Base-by-base conservation (phyloP, 225 moss, liverwort and hornwort genomes). In the Bryum argenteum region DNA sequence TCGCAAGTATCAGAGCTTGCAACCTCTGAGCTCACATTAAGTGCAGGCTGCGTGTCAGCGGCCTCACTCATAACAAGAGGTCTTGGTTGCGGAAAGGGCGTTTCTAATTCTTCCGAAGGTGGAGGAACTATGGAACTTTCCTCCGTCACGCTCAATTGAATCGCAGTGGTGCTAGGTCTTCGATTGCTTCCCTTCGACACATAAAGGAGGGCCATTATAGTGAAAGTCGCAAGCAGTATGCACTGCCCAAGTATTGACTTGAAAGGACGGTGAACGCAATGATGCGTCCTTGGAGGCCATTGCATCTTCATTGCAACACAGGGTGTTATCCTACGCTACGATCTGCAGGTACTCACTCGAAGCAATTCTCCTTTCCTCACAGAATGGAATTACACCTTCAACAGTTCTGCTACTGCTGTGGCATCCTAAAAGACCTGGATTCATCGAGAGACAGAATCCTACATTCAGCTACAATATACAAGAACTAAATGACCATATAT, bases 201-300 rank as follows among this genome's bases (percentile, higher is more conserved):
- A 11, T 81, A 87, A 0, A 87, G 41, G 24, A 80, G 17, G 20
- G 70, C 17, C 18, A 71, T 20, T 39, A 57, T 53, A 20, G 69
- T 58, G 39, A 83, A 57, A 61, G 62, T 20, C 33, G 45, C 44
- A 33, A 83, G 2, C 14, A 56, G 38, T 18, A 65, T 61, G 67
- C 82, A 83, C 61, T 77, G 71, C 55, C 69, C 74, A 1, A 67
- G 5, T 8, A 70, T 20, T 4, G 59, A 42, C 55, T 83, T 77
- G 55, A 80, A 23, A 56, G 59, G 61, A 9, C 82, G 80, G 39
- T 65, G 71, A 15, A 26, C 45, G 43, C 24, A 68, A 15, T 68
- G 59, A 10, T 52, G 54, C 9, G 48, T 69, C 68, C 15, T 44
- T 9, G 28, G 14, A 42, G 61, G 56, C 82, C 80, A 83, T 54